Percentiles rank a stretch among this genome's conserved stretches.
phyloP scores from a whole-genome alignment of 108 stramenopile genomes.

The Pseudonitzschia multiseries region DNA sequence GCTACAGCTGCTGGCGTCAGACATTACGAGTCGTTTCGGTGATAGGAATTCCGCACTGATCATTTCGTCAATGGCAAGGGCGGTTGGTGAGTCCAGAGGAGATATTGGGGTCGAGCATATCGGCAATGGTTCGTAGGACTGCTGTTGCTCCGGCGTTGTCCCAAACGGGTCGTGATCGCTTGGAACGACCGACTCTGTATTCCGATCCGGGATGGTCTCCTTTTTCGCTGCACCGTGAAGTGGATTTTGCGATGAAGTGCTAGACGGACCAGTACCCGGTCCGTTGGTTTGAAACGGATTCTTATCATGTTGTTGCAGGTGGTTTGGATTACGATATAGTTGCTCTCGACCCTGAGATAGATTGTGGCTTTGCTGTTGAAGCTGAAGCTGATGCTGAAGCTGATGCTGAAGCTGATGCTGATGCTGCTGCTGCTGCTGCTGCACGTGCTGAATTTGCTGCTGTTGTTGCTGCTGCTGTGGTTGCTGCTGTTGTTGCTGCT shows the following conservation, averaged over 20 bases:
- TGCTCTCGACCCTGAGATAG: not conserved
- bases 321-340: too few relatives aligned
- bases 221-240: too few relatives aligned
- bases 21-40: not conserved
- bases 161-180: too few relatives aligned
- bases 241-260: too few relatives aligned
- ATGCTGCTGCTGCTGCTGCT: not conserved
- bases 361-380: not conserved
- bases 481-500: slow-evolving; percentile 5
- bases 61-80: not conserved
- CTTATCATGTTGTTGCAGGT: too few relatives aligned
- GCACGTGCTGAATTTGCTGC: too few relatives aligned
- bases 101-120: not conserved
- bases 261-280: too few relatives aligned
- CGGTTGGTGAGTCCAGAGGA: not conserved
- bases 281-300: too few relatives aligned
- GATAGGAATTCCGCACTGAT: not conserved
- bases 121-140: too few relatives aligned
- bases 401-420: not conserved
- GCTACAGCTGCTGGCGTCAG: not conserved
- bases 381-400: not conserved
- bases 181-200: too few relatives aligned
- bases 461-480: not conserved
- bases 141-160: too few relatives aligned
- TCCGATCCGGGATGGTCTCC: too few relatives aligned